Base-by-base conservation (phyloP, 352 stramenopile genomes). In the Globisporangium nunn region DNA sequence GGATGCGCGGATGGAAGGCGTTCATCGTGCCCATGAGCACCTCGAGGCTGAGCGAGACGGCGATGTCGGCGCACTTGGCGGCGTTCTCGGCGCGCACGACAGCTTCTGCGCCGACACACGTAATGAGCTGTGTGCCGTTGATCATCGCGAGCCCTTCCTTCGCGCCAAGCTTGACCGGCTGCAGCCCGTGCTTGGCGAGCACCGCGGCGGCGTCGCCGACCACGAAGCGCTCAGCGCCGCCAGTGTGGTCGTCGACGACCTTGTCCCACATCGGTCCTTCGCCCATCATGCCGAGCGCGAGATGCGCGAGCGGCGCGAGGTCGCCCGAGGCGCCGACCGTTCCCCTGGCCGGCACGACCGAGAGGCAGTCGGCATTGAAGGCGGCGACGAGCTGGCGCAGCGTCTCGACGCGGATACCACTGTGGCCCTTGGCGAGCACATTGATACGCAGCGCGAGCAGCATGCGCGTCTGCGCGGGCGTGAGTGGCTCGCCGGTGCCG, bases 141-240 rank as follows among this genome's bases (percentile, higher is more conserved):
- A 96, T 95, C 77, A 96, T 92, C 18, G 87, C 87, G 39, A 96
- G 75, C 40, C 87, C 87, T 66, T 96, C 87, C 69, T 96, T 96
- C 2, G 87, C 85, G 12, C 80, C 74, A 31, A 96, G 77, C 48
- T 90, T 65, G 40, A 96, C 85, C 33, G 84, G 80, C 48, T 72
- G 71, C 43, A 94, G 66, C 28, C 74, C 70, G 58, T 93, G 68
- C 64, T 85, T 81, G 39, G 68, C 71, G n/a, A 96, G 71, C 52
- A 96, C 80, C 8, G 77, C 61, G 17, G 71, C 73, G 1, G 87
- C 67, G 40, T 91, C 73, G 14, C 59, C 64, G 29, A 85, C 68
- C 50, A 86, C 73, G 59, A 86, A 84, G 29, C 50, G 51, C 48
- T 57, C 63, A 51, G 67, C 37, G 37, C 71, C 68, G 48, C 55